phyloP scores from a whole-genome alignment of 768 basidiomycete species.

The Suillus subaureus region DNA sequence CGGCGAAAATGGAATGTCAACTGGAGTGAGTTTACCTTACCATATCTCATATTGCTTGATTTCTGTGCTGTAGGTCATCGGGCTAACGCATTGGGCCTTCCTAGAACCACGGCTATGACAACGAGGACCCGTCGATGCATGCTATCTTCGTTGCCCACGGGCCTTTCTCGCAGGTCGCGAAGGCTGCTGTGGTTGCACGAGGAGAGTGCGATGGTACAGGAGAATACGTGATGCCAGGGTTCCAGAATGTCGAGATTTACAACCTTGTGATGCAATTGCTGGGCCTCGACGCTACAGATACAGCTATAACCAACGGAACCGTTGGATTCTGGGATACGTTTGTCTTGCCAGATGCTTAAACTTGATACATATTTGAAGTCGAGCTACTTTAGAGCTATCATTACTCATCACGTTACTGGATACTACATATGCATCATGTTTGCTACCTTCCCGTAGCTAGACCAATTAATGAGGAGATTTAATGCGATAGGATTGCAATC shows the following conservation, averaged over 20 bases:
- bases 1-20: constrained; percentile 63
- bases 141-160: constrained; percentile 93
- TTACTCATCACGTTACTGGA: not conserved
- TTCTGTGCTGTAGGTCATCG: not conserved
- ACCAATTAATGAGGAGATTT: not conserved
- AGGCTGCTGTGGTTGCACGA: constrained; percentile 44
- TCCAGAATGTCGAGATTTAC: constrained; percentile 85
- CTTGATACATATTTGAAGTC: not conserved
- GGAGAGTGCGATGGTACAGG: constrained; percentile 27
- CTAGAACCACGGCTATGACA: constrained; percentile 92
- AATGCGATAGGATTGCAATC: not conserved
- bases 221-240: constrained; percentile 77
- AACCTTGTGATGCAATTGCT: constrained; percentile 78
- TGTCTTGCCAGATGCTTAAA: constrained; percentile 32
- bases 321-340: constrained; percentile 83
- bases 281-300: constrained; percentile 51
- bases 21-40: constrained; percentile 60
- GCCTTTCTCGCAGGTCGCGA: constrained; percentile 75
- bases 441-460: not conserved
- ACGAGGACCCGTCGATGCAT: constrained; percentile 73
- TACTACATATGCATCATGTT: not conserved
- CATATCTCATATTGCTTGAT: not conserved
- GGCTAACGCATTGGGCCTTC: not conserved
- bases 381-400: not conserved
- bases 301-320: constrained; percentile 76